phyloP scores from a whole-genome alignment of 441 rosid species.

The Bruguiera hainesii region DNA sequence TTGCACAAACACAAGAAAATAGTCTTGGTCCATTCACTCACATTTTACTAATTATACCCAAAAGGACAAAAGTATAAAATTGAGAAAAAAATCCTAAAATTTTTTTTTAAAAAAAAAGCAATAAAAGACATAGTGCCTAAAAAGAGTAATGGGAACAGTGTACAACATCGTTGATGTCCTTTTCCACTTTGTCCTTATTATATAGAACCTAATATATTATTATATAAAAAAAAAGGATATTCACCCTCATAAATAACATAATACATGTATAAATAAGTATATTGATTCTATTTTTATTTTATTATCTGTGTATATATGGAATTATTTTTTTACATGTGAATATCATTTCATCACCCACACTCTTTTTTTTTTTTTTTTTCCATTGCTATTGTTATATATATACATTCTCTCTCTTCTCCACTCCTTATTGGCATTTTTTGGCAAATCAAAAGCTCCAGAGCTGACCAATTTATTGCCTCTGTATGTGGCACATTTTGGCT shows the following conservation, averaged over 20 bases:
- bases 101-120: too few relatives aligned
- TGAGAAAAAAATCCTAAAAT: not conserved
- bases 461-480: slow-evolving; percentile 1
- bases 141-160: slow-evolving; percentile 25
- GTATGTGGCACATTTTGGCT: slow-evolving; percentile 1
- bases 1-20: not conserved
- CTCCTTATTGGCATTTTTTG: not conserved
- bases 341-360: slow-evolving; percentile 12
- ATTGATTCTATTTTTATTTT: too few relatives aligned
- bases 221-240: too few relatives aligned
- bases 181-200: slow-evolving; percentile 36
- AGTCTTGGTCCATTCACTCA: too few relatives aligned
- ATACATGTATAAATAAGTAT: too few relatives aligned
- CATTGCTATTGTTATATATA: not conserved
- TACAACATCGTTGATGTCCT: slow-evolving; percentile 24
- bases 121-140: slow-evolving; percentile 10
- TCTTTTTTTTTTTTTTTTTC: not conserved
- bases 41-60: too few relatives aligned
- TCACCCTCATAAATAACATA: too few relatives aligned
- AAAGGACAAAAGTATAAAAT: too few relatives aligned
- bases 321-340: too few relatives aligned
- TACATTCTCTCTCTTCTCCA: slow-evolving; percentile 18
- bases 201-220: slow-evolving; percentile 11
- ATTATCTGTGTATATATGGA: too few relatives aligned
- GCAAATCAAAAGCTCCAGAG: slow-evolving; percentile 4